A percentile compares a stretch with the other conserved stretches of the same genome.
Conservation (phyloP, 495 filamentous ascomycete species). For the Hypoxylon fragiforme region DNA sequence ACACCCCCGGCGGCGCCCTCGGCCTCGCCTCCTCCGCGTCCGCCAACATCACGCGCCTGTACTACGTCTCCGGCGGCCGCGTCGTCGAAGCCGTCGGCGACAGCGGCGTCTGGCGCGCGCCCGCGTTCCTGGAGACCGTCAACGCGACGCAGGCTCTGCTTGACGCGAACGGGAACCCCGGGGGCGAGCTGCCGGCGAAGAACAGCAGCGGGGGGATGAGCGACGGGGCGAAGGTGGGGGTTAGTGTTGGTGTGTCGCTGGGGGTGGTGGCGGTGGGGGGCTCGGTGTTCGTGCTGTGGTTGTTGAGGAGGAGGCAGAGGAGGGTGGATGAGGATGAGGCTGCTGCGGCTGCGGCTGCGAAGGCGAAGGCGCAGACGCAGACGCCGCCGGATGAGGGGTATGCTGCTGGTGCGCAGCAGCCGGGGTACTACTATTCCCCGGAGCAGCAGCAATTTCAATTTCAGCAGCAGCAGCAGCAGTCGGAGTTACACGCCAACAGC, state of each 20-base stretch:
- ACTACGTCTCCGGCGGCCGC: constrained; percentile 28
- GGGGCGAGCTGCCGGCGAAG: not conserved
- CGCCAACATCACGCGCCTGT: constrained; percentile 22
- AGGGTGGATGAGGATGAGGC: constrained; percentile 5
- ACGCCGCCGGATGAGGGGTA: not conserved
- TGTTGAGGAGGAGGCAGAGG: constrained; percentile 22
- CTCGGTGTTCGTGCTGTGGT: constrained; percentile 18
- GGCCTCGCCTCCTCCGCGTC: constrained; percentile 26
- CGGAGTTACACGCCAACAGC: not conserved
- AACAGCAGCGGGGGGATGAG: constrained; percentile 8
- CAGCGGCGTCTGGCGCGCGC: constrained; percentile 7
- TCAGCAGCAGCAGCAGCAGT: not conserved
- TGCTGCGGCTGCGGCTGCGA: constrained; percentile 4
- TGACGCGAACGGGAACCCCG: not conserved
- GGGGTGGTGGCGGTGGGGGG: constrained; percentile 28
- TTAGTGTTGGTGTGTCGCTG: constrained; percentile 32
- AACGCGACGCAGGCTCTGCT: constrained; percentile 2
- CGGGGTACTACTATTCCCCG: constrained; percentile 9
- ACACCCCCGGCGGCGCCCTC: constrained; percentile 20
- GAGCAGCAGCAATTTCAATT: no score
- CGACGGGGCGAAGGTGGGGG: constrained; percentile 29
- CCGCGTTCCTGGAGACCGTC: constrained; percentile 1
- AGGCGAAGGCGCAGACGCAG: constrained; percentile 1
- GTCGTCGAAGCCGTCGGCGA: constrained; percentile 31
- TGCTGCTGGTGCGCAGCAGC: not conserved